Percentiles rank a stretch among this genome's conserved stretches.
Conservation (phyloP, 1,284 basidiomycete genomes). For the Fomitopsis schrenkii region DNA sequence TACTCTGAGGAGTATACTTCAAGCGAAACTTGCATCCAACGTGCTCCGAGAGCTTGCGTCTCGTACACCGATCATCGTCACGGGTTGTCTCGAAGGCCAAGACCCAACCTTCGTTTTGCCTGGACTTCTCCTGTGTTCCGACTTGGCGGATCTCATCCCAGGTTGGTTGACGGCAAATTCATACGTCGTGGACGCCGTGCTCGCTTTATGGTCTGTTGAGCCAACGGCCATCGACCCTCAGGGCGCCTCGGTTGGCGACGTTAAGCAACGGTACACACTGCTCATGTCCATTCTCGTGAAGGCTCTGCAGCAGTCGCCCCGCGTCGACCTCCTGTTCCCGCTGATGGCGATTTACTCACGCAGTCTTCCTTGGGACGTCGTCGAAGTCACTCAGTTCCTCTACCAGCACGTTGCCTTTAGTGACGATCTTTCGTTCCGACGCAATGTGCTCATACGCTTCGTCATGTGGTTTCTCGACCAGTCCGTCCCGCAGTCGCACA, state of each 20-base stretch:
- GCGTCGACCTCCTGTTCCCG: conserved; percentile 89
- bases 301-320: conserved; percentile 61
- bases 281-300: conserved; percentile 78
- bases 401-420: conserved; percentile 81
- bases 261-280: conserved; percentile 62
- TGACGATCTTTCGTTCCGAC: conserved; percentile 63
- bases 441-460: conserved; percentile 84
- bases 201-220: conserved; percentile 70
- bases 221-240: conserved; percentile 44
- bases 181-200: conserved; percentile 63
- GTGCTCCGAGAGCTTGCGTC: conserved; percentile 73
- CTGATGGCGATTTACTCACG: conserved; percentile 83
- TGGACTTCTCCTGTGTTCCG: conserved; percentile 73
- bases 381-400: conserved; percentile 83
- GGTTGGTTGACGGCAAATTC: conserved; percentile 72
- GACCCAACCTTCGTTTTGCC: conserved; percentile 57
- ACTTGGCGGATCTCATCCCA: conserved; percentile 67
- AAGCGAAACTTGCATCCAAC: conserved; percentile 72
- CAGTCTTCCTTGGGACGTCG: conserved; percentile 79
- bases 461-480: conserved; percentile 78
- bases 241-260: conserved; percentile 45
- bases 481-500: conserved; percentile 71
- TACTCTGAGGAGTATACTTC: conserved; percentile 79
- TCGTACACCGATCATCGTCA: conserved; percentile 59
- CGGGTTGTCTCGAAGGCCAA: conserved; percentile 53